Evolutionary conservation across 2,329 filamentous ascomycete genomes (phyloP), one percentile per base, ranked within the genome.

Genomic region (Fusarium haematococcum): DNA sequence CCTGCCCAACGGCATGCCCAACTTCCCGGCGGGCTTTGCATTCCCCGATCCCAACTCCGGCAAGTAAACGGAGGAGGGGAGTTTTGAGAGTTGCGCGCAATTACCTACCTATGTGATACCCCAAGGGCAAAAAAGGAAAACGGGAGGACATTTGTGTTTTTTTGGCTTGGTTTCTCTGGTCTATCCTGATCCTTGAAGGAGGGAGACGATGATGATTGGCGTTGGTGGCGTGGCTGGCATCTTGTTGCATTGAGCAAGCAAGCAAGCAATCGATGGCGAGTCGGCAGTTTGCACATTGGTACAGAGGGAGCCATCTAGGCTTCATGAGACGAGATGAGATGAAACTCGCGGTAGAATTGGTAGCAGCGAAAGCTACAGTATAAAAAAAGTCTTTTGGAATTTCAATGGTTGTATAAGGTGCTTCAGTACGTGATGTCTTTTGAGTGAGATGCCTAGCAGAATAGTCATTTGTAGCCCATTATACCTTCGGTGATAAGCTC

Each of bases 1-100:
- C 10, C 62, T 85, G 64, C 82, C 83, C 8, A 85, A 84, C 33
- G 84, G 84, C 60, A 85, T 85, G 83, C 84, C 84, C 62, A 82
- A 80, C 75, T 85, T 85, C 67, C 83, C 84, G 5, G 72, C 80
- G 11, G 83, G 83, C 20, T 85, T 84, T 63, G 72, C 79, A 20
- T 85, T 84, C 60, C 83, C 83, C 4, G 82, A 83, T 65, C 81
- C 82, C 14, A 77, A 67, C 67, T 25, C 68, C 2, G 72, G 75
- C 48, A 66, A 76, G 25, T 74, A 57, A 33, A 6, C 3, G 54
- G 16, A n/a, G 16, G 69, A n/a, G 10, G 70, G 67, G 35, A 59
- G 57, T 58, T 70, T 65, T 45, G 61, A 56, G 54, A 57, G 62
- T 64, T 60, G 62, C 45, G 41, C 60, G 56, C 59, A 69, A 58